A percentile compares a stretch with the other conserved stretches of the same genome.
Evolutionary conservation across 768 basidiomycete genomes (phyloP).

Genomic region (Phaeotremella fagi): DNA sequence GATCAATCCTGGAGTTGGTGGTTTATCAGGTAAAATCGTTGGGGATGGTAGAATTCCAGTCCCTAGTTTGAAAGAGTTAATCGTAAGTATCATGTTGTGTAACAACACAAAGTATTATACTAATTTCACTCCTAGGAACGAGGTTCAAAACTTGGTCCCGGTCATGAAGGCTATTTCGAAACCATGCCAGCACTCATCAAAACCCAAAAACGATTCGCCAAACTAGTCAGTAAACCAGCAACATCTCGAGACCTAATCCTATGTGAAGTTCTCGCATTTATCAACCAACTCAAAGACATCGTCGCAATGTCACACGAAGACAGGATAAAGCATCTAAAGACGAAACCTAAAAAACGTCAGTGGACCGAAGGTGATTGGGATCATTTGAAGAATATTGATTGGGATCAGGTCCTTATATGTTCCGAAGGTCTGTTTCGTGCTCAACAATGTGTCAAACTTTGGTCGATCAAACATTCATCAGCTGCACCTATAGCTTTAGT

Average conservation of each 20-base stretch:
- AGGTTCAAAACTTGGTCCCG: conserved; percentile 1
- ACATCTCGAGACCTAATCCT: conserved; percentile 1
- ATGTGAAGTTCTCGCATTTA: neutral
- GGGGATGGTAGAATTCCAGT: conserved; percentile 7
- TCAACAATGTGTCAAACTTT: conserved; percentile 19
- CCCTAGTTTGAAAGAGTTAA: conserved; percentile 9
- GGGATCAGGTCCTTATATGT: conserved; percentile 14
- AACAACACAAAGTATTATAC: neutral
- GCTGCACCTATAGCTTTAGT: conserved; percentile 11
- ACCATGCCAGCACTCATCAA: neutral
- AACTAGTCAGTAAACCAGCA: conserved; percentile 1
- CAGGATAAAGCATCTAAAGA: conserved; percentile 5
- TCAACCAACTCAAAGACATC: conserved; percentile 3
- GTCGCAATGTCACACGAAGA: conserved; percentile 4
- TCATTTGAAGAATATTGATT: conserved; percentile 10
- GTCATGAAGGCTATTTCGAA: conserved; percentile 7
- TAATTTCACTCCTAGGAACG: conserved; percentile 5
- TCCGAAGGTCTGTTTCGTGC: conserved; percentile 22
- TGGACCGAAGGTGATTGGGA: conserved; percentile 16
- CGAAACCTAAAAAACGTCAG: neutral
- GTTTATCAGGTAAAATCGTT: conserved; percentile 4
- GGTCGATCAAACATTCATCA: conserved; percentile 1
- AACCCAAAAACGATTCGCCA: neutral
- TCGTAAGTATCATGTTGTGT: conserved; percentile 12
- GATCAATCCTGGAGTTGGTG: neutral